Evolutionary conservation across 148 eudicot genomes (phyloP), one percentile per base, ranked within the genome.

Genomic region (Nepenthes mirabilis): DNA sequence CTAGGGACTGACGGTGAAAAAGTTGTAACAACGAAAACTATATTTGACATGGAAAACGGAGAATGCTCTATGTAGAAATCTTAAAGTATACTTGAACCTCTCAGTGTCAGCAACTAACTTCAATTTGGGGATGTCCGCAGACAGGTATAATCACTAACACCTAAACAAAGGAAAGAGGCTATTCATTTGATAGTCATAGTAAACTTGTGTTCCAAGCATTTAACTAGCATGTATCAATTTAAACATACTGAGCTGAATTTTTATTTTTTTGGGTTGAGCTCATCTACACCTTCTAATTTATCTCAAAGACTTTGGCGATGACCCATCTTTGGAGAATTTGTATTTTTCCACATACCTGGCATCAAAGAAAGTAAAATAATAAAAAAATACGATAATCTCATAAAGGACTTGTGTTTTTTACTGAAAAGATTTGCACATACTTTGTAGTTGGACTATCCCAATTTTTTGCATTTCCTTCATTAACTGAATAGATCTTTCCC

Each of bases 391-490:
- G 13, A 0, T 9, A 23, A 23, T 23, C 23, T 23, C 9, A 36
- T 3, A 55, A 33, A 10, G 2, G 43, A 43, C 14, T 48, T 1
- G 34, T 45, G 1, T 50, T 23, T 23, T 52, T 11, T 3, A 12
- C 5, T 34, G 23, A 14, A 6, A 8, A 36, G 53, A 54, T 68
- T 43, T 13, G 14, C 37, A 60, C 82, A 52, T 86, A 88, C 96
- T 82, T 88, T 12, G 91, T 66, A 54, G 96, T 93, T 52, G 98
- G 88, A 45, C 60, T 78, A 77, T 93, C 98, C 98, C 98, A 93
- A 62, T 88, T 93, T 79, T 83, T 86, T 43, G 98, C 96, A 77
- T 93, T 93, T 73, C 98, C 98, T 84, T 93, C 98, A 67, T 93
- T 93, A 37, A 93, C 95, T 11, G 96, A 93, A 70, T 93, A 93